Conservation (phyloP, 306 rosid species). For the Castanea mollissima region DNA sequence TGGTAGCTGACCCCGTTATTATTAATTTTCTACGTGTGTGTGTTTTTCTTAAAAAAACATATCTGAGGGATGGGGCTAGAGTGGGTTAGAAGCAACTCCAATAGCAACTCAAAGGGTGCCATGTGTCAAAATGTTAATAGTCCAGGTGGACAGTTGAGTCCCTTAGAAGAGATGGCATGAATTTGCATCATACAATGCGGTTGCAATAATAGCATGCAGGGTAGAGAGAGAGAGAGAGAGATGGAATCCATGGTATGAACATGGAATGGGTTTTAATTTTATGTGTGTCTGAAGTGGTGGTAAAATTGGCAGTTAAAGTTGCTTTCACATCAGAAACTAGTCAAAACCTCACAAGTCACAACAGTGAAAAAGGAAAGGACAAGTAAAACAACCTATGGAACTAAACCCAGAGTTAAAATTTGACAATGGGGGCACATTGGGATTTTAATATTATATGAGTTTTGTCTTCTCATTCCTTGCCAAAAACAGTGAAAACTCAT, state of each 20-base stretch:
- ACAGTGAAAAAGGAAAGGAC: slow-evolving; percentile 47
- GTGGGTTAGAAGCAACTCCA: slow-evolving; percentile 42
- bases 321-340: slow-evolving; percentile 35
- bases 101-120: slow-evolving; percentile 31
- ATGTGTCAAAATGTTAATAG: slow-evolving; percentile 9
- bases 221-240: not conserved
- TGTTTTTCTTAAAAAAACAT: not conserved
- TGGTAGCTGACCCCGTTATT: slow-evolving; percentile 25
- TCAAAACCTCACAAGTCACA: slow-evolving; percentile 44
- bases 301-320: slow-evolving; percentile 59
- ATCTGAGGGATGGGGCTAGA: slow-evolving; percentile 32
- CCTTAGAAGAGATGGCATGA: slow-evolving; percentile 39
- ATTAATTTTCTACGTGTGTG: slow-evolving; percentile 2
- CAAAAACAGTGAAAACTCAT: slow-evolving; percentile 85
- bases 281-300: slow-evolving; percentile 12
- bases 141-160: slow-evolving; percentile 39
- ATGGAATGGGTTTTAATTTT: slow-evolving; percentile 4
- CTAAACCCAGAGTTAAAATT: slow-evolving; percentile 17
- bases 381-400: not conserved
- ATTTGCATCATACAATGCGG: slow-evolving; percentile 12
- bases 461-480: slow-evolving; percentile 55
- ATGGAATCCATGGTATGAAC: not conserved
- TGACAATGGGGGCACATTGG: slow-evolving; percentile 46
- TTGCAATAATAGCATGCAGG: slow-evolving; percentile 41
- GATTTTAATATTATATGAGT: slow-evolving; percentile 41